Evolutionary conservation across 2,329 filamentous ascomycete species (phyloP).

Genomic region (Chaetomiaceae sp.): DNA sequence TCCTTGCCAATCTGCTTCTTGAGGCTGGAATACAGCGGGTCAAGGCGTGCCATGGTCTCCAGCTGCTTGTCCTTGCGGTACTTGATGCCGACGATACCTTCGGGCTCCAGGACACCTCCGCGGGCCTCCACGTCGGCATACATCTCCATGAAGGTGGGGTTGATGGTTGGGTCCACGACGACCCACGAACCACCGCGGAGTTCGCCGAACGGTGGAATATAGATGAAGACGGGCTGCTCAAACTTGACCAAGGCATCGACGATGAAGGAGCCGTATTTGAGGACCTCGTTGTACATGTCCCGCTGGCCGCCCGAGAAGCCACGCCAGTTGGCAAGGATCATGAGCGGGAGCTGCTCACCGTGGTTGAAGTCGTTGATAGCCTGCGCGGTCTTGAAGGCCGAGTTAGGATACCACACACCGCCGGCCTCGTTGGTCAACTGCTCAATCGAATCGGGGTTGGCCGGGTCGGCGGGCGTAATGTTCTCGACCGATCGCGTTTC

Average conservation of each 20-base stretch:
- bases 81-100: slow-evolving; percentile 98
- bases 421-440: slow-evolving; percentile 91
- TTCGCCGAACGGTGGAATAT: slow-evolving; percentile 95
- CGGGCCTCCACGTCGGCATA: slow-evolving; percentile 94
- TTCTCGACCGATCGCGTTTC: slow-evolving; percentile 97
- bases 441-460: slow-evolving; percentile 97
- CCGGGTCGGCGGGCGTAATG: slow-evolving; percentile 90
- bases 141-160: slow-evolving; percentile 97
- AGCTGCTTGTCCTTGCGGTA: slow-evolving; percentile 97
- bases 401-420: slow-evolving; percentile 99
- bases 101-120: slow-evolving; percentile 94
- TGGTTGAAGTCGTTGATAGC: slow-evolving; percentile 99
- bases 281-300: slow-evolving; percentile 99
- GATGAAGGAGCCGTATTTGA: slow-evolving; percentile 99
- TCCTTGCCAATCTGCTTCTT: slow-evolving; percentile 67
- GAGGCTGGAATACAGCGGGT: slow-evolving; percentile 75
- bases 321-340: slow-evolving; percentile 99
- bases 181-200: slow-evolving; percentile 99
- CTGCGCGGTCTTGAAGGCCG: slow-evolving; percentile 98
- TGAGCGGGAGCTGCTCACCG: slow-evolving; percentile 93
- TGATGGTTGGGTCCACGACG: slow-evolving; percentile 97
- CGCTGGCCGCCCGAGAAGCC: slow-evolving; percentile 99
- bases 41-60: slow-evolving; percentile 92
- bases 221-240: slow-evolving; percentile 97
- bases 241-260: slow-evolving; percentile 98